Base-by-base conservation (phyloP, 345 rosid genomes). In the Lumnitzera racemosa region DNA sequence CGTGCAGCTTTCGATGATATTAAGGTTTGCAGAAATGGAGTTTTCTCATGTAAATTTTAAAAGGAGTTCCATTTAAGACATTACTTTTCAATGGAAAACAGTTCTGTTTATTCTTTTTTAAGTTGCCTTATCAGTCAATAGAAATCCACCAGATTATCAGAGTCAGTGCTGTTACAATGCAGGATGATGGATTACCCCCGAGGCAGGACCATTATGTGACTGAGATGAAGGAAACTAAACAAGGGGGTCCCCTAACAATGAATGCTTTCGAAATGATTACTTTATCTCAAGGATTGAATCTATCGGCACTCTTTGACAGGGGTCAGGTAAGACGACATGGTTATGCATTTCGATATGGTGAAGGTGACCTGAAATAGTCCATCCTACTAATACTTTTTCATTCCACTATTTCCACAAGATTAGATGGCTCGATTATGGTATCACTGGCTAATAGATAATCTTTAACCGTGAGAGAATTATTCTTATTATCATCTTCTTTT, bases 201-300 rank as follows among this genome's bases (percentile, higher is more conserved):
- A 9, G 11, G 43, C 43, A 36, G 43, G 43, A 87, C 24, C 69
- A 74, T 41, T 85, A 72, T 66, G 91, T 84, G 24, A 73, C 81
- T 31, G 90, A 87, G 81, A 77, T 74, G 61, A 55, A 84, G 63
- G 66, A 66, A 62, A 67, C 53, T 6, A 69, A 68, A 46, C 86
- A 74, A 41, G 76, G 68, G 15, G 80, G 96, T 14, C 98, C 98
- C 13, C 56, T 85, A 53, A 72, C 81, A 55, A 89, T 92, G 98
- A 94, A 94, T 71, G 99, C 96, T 51, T 94, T 94, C 75, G 99
- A 94, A 84, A 85, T 94, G 91, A 92, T 92, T 53, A 85, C 94
- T 14, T 78, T 92, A 64, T 92, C 96, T n/a, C 98, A 92, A 73
- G 98, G 96, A 57, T 75, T 89, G 76, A 94, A 94, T 72, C 76